phyloP scores from a whole-genome alignment of 2,329 filamentous ascomycete species.

The Cladosporium sp. region DNA sequence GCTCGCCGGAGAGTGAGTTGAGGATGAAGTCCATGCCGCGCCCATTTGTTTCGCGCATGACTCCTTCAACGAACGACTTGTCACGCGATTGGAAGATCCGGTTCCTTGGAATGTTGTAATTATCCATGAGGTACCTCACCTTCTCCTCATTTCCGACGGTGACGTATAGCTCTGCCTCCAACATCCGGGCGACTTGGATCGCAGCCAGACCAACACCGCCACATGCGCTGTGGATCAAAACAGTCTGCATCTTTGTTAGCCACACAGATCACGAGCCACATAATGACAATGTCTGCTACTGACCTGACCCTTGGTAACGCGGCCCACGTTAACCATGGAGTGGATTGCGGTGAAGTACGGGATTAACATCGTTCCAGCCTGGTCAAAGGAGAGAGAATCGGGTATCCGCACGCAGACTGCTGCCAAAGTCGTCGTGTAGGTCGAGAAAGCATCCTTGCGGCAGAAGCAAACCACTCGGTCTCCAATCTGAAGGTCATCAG shows the following conservation, averaged over 20 bases:
- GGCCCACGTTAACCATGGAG: no score
- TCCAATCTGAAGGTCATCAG: no score
- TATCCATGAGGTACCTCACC: background rate
- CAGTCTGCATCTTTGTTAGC: no score
- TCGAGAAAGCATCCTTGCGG: no score
- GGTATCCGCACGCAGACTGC: no score
- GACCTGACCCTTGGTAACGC: no score
- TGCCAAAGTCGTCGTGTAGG: no score
- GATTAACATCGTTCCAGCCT: no score
- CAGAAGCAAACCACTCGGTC: conserved; percentile 19
- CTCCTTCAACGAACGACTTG: conserved; percentile 18
- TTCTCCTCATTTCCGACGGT: background rate
- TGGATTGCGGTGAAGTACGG: no score
- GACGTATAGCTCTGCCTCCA: background rate
- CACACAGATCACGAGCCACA: no score
- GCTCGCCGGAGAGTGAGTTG: conserved; percentile 15
- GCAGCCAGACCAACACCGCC: conserved; percentile 31
- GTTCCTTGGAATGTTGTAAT: background rate
- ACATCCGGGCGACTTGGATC: background rate
- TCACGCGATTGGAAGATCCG: background rate
- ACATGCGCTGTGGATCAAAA: conserved; percentile 32
- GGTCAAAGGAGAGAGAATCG: no score
- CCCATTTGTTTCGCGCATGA: conserved; percentile 13
- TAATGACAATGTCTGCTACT: no score
- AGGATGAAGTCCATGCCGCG: conserved; percentile 13